Evolutionary conservation across 2,329 filamentous ascomycete genomes (phyloP), one percentile per base, ranked within the genome.

Genomic region (Colletotrichum costaricense): DNA sequence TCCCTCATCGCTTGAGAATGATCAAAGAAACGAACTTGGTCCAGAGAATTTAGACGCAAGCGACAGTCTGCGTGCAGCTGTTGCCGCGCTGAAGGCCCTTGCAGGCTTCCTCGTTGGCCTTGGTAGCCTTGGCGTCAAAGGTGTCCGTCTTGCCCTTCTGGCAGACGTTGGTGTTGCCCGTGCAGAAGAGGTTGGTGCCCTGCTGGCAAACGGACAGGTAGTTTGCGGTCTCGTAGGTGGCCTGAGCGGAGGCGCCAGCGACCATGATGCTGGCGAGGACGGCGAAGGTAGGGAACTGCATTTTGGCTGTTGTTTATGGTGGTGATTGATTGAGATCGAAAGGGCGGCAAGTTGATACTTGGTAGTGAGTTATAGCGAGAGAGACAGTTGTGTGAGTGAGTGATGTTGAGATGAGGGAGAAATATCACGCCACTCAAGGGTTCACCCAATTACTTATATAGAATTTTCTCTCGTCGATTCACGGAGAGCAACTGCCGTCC

Each of bases 21-120:
- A 38, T n/a, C 3, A 3, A 14, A 24, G 19, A 3, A 28, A 19
- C 24, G 46, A n/a, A 54, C 26, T n/a, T 19, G 12, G n/a, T n/a
- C 4, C 14, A 3, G n/a, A 19, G 22, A 11, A 5, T 54, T 8
- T 42, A 68, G 16, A 64, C 67, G 30, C 67, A 70, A 9, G n/a
- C 67, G 16, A 70, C 22, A 12, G 68, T 71, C 57, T 71, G 68
- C 2, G n/a, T 35, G 63, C 68, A 67, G 63, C 19, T 57, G 33
- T 67, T 42, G 19, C 16, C n/a, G 24, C 4, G 24, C 46, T 55
- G 38, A 4, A 42, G 42, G 22, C 63, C 63, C 26, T 67, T 67
- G 63, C 63, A 71, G 24, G 56, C 56, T 2, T 56, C 63, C 46
- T 62, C 63, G 33, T 67, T 71, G 56, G 46, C 63, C 24, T 60